phyloP scores from a whole-genome alignment of 106 monocot genomes.

The Acanthochlamys bracteata region DNA sequence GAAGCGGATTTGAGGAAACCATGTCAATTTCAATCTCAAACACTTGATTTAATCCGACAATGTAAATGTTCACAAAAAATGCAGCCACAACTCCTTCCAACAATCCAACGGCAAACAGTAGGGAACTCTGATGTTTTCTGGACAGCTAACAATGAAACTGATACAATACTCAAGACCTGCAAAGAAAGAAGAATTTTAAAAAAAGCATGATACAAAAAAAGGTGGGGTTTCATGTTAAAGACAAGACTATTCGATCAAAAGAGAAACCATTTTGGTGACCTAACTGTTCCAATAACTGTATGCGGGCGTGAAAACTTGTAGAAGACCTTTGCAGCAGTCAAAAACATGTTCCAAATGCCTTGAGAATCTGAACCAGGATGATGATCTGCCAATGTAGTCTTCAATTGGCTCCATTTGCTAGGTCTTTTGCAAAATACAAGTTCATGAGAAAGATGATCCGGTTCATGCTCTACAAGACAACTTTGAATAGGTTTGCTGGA shows the following conservation, averaged over 20 bases:
- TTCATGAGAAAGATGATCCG: conserved; percentile 5
- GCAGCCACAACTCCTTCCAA: conserved; percentile 83
- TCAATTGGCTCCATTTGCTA: conserved; percentile 9
- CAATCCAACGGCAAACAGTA: conserved; percentile 63
- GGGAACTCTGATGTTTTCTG: conserved; percentile 70
- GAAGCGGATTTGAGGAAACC: conserved; percentile 30
- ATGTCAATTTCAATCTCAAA: conserved; percentile 98
- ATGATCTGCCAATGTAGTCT: conserved; percentile 36
- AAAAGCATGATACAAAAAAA: too few relatives aligned
- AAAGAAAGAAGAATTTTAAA: too few relatives aligned
- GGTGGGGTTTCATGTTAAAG: too few relatives aligned
- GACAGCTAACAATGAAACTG: conserved; percentile 85
- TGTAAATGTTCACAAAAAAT: conserved; percentile 97
- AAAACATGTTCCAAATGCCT: conserved; percentile 21
- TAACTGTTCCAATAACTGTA: conserved; percentile 98
- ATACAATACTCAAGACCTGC: conserved; percentile 84
- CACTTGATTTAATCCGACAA: conserved; percentile 94
- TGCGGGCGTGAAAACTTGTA: conserved; percentile 89
- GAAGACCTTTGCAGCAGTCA: conserved; percentile 46
- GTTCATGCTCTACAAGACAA: conserved; percentile 2
- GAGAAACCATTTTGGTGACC: conserved; percentile 10
- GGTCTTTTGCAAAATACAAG: background rate
- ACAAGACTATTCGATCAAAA: background rate
- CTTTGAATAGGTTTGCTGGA: conserved; percentile 6
- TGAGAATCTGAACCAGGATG: conserved; percentile 52